Base-by-base conservation (phyloP, 345 rosid genomes). In the Carallia pectinifolia region DNA sequence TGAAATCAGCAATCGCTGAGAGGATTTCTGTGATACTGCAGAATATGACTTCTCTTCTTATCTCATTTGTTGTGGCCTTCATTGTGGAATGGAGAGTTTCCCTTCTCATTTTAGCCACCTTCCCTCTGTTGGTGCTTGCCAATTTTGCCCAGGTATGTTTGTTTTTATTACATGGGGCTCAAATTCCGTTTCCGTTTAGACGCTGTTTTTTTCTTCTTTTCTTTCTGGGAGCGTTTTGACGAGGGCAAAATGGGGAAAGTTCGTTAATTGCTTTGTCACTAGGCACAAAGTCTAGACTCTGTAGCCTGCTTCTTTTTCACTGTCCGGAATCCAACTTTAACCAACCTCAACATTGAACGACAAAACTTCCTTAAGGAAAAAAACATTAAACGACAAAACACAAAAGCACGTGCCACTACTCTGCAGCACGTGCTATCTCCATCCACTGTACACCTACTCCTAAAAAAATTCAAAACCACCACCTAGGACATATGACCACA, bases 71-170 rank as follows among this genome's bases (percentile, higher is more conserved):
- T 7, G 96, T 95, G 61, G 98, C 98, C 18, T 95, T 92, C 92
- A 84, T 90, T 29, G 90, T 92, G 6, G 98, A 95, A 73, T 95
- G 99, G 99, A 89, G 97, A 79, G 98, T 95, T 62, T 89, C 99
- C 29, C 92, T 89, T 75, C 94, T 95, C 82, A 90, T 95, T 72
- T 76, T 95, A 29, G 98, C 73, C 48, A 92, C 99, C 71, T 95
- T 90, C 85, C 98, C 98, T 64, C 97, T 95, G 31, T 90, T 95
- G 34, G 96, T 92, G 55, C 98, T 95, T 1, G 98, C 98, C 66
- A 92, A 92, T 87, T 92, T 95, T 79, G 98, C 99, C 64, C 98
- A 95, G 91, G 99, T 92, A 83, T 73, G 74, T 33, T 33, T 65
- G 23, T 64, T 44, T 16, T 13, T 12, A 23, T 23, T 1, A 30